Percentiles rank a stretch among this genome's conserved stretches.
Conservation (phyloP, 2,329 filamentous ascomycete genomes). For the Pseudogymnoascus sp. region DNA sequence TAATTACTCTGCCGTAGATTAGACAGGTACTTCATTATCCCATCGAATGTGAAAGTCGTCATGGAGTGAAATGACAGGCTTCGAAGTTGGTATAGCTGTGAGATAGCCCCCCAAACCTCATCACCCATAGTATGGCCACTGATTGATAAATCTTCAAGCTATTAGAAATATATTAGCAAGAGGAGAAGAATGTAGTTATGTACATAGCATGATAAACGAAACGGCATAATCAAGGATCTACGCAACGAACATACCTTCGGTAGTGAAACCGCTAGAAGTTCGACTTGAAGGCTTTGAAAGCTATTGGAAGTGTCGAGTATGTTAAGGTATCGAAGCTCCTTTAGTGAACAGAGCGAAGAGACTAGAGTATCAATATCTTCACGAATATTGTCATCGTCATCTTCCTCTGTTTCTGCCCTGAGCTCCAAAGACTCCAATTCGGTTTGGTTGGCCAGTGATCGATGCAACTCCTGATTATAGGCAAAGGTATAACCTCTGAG, state of each 20-base stretch:
- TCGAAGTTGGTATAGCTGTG: conserved; percentile 39
- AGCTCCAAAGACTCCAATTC: conserved; percentile 38
- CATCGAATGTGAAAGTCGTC: conserved; percentile 44
- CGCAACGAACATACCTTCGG: conserved; percentile 18
- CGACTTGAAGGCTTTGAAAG: conserved; percentile 42
- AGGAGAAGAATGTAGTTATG: not conserved
- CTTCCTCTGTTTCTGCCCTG: conserved; percentile 35
- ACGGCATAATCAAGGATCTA: not conserved
- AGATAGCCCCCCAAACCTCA: conserved; percentile 36
- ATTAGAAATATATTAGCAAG: not conserved
- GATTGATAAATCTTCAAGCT: conserved; percentile 48
- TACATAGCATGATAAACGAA: not conserved
- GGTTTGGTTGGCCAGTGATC: conserved; percentile 41
- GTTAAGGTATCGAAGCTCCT: conserved; percentile 43
- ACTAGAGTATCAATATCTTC: conserved; percentile 41
- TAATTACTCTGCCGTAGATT: conserved; percentile 29
- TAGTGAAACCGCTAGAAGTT: conserved; percentile 36
- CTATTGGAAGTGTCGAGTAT: conserved; percentile 42
- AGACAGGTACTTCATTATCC: conserved; percentile 37
- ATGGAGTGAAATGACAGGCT: conserved; percentile 44
- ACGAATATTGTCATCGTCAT: conserved; percentile 28
- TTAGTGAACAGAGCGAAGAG: conserved; percentile 42
- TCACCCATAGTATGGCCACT: conserved; percentile 46
- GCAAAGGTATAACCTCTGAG: conserved; percentile 40
- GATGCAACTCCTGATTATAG: conserved; percentile 43